Percentiles rank a stretch among this genome's conserved stretches.
These are phyloP conservation scores for Gynandropsis gynandra DNA, from an alignment of 345 rosid species.

Conservation along the genomic window DNA sequence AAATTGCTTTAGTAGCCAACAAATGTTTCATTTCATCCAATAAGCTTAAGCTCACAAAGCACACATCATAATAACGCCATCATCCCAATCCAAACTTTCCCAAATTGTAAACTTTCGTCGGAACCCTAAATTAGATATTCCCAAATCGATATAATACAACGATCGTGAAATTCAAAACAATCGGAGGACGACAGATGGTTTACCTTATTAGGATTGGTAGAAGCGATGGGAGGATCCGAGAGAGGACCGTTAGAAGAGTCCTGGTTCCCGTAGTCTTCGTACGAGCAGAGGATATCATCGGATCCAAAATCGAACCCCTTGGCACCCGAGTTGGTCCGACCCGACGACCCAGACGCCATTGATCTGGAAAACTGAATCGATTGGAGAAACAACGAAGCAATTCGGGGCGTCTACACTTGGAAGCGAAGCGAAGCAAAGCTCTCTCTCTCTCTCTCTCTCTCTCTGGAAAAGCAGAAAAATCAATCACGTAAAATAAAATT, in stretches of 20 bases:
- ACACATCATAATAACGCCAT: background rate
- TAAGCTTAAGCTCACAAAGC: too few species aligned
- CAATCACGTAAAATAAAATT: too few species aligned
- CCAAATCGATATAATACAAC: background rate
- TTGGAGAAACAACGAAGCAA: background rate
- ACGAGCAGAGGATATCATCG: slow-evolving; percentile 97
- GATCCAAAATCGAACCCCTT: slow-evolving; percentile 90
- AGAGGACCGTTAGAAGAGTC: slow-evolving; percentile 62
- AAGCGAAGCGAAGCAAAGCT: slow-evolving; percentile 18
- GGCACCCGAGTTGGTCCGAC: slow-evolving; percentile 53
- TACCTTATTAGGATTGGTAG: slow-evolving; percentile 30
- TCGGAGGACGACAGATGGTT: background rate
- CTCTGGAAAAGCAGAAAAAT: background rate
- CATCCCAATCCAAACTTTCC: background rate
- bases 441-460: slow-evolving; percentile 9
- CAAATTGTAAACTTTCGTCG: background rate
- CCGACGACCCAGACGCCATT: slow-evolving; percentile 92
- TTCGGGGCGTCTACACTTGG: background rate
- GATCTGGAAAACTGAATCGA: slow-evolving; percentile 11
- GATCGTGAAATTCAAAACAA: background rate
- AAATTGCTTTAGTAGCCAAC: background rate
- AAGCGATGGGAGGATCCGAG: slow-evolving; percentile 47
- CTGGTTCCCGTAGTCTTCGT: slow-evolving; percentile 72
- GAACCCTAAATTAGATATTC: too few species aligned
- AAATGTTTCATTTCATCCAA: too few species aligned